Percentiles rank a stretch among this genome's conserved stretches.
These are phyloP conservation scores for Colletotrichum musae DNA, from an alignment of 2,329 filamentous ascomycete species.

Conservation along the genomic window DNA sequence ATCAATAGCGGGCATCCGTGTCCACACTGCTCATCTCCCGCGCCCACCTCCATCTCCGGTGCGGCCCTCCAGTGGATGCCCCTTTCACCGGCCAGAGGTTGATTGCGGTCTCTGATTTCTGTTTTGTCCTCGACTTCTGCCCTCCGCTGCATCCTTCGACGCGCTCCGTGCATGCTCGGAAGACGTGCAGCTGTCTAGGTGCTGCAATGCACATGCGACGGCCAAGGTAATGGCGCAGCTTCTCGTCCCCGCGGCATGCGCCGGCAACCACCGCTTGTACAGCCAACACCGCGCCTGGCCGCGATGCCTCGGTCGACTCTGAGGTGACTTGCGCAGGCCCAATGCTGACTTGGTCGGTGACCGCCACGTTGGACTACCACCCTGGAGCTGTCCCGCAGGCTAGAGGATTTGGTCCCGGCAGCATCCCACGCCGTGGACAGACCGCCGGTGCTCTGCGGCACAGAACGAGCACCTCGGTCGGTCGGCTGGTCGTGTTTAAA, in stretches of 20 bases:
- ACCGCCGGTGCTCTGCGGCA: neutral
- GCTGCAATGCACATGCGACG: constrained; percentile 1
- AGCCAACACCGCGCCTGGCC: neutral
- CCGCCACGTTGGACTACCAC: neutral
- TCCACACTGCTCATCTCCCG: neutral
- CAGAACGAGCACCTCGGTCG: neutral
- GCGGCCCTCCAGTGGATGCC: neutral
- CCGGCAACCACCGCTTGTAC: neutral
- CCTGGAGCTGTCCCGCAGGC: neutral
- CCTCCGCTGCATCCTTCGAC: neutral
- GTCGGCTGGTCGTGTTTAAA: too few relatives aligned
- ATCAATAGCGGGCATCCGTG: neutral
- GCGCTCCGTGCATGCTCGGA: neutral
- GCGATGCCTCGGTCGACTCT: neutral
- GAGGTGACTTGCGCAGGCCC: neutral
- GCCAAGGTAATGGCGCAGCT: neutral
- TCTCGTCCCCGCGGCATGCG: neutral
- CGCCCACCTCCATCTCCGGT: neutral
- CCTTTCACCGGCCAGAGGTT: too few relatives aligned
- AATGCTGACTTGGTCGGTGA: neutral
- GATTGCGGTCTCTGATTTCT: neutral
- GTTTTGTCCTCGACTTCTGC: neutral
- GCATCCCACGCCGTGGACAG: neutral
- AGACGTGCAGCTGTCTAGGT: neutral
- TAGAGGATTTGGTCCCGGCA: neutral